These are phyloP conservation scores for Daldinia grandis DNA, from an alignment of 495 filamentous ascomycete species.

Conservation along the genomic window DNA sequence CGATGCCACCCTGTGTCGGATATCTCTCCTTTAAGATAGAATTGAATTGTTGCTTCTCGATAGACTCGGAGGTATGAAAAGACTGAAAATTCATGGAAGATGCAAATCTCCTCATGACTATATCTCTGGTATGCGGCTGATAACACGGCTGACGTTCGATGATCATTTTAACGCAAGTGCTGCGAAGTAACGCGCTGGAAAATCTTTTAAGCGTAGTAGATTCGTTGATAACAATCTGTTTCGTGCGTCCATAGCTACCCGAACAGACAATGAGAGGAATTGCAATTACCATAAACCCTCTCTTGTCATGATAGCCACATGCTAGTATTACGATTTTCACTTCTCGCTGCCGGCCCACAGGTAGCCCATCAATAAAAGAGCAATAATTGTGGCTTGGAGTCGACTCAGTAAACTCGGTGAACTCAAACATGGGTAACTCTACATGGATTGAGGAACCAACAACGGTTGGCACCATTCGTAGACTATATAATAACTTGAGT, in stretches of 20 bases:
- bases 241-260: slow-evolving; percentile 14
- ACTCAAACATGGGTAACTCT: slow-evolving; percentile 1
- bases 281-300: slow-evolving; percentile 1
- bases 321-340: not conserved
- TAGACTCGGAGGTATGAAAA: not conserved
- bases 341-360: not conserved
- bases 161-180: not conserved
- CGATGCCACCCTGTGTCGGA: not conserved
- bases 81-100: not conserved
- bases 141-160: slow-evolving; percentile 15
- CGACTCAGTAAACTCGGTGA: not conserved
- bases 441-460: slow-evolving; percentile 14
- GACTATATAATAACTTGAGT: not conserved
- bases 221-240: slow-evolving; percentile 39
- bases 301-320: slow-evolving; percentile 8
- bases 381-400: not conserved
- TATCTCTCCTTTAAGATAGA: slow-evolving; percentile 9
- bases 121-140: slow-evolving; percentile 11
- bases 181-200: not conserved
- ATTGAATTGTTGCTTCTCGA: slow-evolving; percentile 2
- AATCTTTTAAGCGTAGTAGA: slow-evolving; percentile 36
- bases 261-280: slow-evolving; percentile 14
- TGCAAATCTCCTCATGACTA: slow-evolving; percentile 18
- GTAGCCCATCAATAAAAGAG: not conserved
- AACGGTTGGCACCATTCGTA: not conserved